Conservation (phyloP, 2,329 filamentous ascomycete genomes). For the Cladosporium austrohemisphaericum region DNA sequence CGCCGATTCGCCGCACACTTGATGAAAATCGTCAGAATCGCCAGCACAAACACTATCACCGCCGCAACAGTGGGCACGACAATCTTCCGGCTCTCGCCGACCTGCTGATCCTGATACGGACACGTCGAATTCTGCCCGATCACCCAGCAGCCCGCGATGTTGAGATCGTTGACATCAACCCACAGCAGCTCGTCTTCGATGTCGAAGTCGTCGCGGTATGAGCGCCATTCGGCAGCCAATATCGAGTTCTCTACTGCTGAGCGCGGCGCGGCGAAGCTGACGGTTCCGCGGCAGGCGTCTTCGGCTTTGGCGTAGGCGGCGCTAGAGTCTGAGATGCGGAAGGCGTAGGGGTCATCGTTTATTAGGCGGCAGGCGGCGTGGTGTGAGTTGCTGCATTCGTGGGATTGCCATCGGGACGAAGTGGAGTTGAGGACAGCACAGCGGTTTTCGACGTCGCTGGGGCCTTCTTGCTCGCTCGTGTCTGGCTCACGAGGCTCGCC, state of each 20-base stretch:
- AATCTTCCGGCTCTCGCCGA: conserved; percentile 46
- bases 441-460: conserved; percentile 35
- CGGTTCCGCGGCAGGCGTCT: conserved; percentile 46
- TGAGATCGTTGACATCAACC: conserved; percentile 60
- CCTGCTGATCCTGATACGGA: conserved; percentile 46
- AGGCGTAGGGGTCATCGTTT: conserved; percentile 51
- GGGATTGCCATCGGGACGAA: conserved; percentile 56
- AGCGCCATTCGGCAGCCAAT: conserved; percentile 39
- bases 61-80: conserved; percentile 60
- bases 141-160: conserved; percentile 58
- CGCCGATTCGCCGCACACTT: conserved; percentile 62
- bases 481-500: conserved; percentile 53
- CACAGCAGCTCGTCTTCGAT: conserved; percentile 43
- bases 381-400: conserved; percentile 51
- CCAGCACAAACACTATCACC: conserved; percentile 59
- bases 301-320: conserved; percentile 40
- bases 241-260: conserved; percentile 63
- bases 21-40: conserved; percentile 58
- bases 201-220: conserved; percentile 13
- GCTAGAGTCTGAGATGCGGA: conserved; percentile 48
- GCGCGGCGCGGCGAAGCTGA: conserved; percentile 55
- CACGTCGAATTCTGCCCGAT: conserved; percentile 54
- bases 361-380: conserved; percentile 55
- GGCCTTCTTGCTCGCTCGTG: conserved; percentile 25
- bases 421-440: conserved; percentile 54